Conservation (phyloP, 805 yeast genomes). For the Tetrapisispora taiwanensis region DNA sequence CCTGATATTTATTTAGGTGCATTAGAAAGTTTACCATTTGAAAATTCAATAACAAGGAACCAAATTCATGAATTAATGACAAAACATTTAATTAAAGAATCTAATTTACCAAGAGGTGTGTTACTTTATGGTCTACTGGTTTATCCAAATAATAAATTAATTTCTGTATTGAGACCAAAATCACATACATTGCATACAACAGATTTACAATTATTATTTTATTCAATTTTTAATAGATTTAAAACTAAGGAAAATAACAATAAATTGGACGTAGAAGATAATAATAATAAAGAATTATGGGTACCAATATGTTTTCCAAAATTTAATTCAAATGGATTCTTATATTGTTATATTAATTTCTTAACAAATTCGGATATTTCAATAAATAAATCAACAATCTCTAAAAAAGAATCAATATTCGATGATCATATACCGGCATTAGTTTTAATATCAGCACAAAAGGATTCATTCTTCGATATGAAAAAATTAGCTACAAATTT, state of each 20-base stretch:
- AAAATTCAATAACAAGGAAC: conserved; percentile 45
- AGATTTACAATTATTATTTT: conserved; percentile 66
- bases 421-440: conserved; percentile 28
- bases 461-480: conserved; percentile 69
- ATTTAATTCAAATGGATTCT: conserved; percentile 79
- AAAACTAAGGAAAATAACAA: conserved; percentile 6
- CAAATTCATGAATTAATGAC: conserved; percentile 33
- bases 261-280: conserved; percentile 5
- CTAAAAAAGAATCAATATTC: neutral
- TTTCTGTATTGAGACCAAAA: conserved; percentile 65
- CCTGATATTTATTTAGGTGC: conserved; percentile 58
- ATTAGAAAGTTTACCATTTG: conserved; percentile 50
- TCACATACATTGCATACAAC: conserved; percentile 71
- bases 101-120: conserved; percentile 35
- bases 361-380: conserved; percentile 24
- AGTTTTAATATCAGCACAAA: conserved; percentile 45
- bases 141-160: conserved; percentile 50
- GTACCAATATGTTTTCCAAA: conserved; percentile 86
- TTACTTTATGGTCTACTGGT: conserved; percentile 69
- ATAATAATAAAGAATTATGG: conserved; percentile 69
- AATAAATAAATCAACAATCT: no score
- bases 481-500: conserved; percentile 49
- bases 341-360: conserved; percentile 69
- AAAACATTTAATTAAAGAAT: conserved; percentile 14
- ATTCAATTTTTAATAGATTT: conserved; percentile 48